Evolutionary conservation across 345 rosid genomes (phyloP).

Genomic region (Arabidopsis suecica): DNA sequence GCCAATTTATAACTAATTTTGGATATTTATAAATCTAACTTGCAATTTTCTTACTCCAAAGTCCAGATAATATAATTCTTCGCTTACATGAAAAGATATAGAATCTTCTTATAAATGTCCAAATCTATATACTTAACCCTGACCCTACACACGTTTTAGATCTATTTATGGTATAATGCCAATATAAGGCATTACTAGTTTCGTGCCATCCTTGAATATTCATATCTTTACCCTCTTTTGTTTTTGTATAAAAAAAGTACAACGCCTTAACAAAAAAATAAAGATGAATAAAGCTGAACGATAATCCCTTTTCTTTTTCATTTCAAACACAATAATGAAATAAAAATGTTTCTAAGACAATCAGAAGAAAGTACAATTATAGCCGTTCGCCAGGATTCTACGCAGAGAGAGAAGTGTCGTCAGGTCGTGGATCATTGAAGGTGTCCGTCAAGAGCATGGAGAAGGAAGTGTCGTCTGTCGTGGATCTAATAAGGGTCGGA

Average conservation of each 20-base stretch:
- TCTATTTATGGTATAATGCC: conserved; percentile 16
- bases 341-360: no score
- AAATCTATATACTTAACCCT: conserved; percentile 3
- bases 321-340: no score
- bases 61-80: not conserved
- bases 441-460: no score
- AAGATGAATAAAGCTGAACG: no score
- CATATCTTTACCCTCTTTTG: not conserved
- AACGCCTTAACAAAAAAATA: not conserved
- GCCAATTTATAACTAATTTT: not conserved
- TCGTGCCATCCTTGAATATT: conserved; percentile 14
- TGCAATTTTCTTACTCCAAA: conserved; percentile 10
- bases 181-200: not conserved
- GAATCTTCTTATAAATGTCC: conserved; percentile 2
- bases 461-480: no score
- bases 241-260: no score
- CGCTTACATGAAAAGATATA: not conserved
- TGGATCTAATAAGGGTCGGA: no score
- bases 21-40: not conserved
- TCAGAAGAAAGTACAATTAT: no score
- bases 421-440: no score
- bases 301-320: no score
- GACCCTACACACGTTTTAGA: not conserved
- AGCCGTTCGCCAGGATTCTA: no score
- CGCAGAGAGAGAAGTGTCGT: no score